These are phyloP conservation scores for Monascus ruber DNA, from an alignment of 2,329 filamentous ascomycete species.

Conservation along the genomic window DNA sequence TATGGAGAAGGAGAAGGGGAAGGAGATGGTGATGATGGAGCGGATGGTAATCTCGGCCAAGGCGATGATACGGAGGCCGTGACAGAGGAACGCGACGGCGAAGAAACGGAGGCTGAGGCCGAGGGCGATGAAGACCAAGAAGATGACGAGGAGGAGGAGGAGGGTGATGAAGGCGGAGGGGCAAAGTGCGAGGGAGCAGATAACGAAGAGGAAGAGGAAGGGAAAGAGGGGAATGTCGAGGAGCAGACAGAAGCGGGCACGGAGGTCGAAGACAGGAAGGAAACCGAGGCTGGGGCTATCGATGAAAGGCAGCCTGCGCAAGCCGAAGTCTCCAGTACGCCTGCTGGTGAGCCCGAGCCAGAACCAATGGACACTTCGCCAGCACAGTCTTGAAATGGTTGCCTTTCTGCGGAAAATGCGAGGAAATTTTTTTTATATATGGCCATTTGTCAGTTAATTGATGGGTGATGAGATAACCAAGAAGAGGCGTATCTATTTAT, in stretches of 20 bases:
- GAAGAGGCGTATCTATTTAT: no score
- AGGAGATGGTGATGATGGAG: conserved; percentile 8
- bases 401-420: not conserved
- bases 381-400: no score
- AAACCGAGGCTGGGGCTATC: not conserved
- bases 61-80: conserved; percentile 4
- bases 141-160: conserved; percentile 2
- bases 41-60: conserved; percentile 5
- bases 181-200: not conserved
- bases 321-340: no score
- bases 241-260: conserved; percentile 7
- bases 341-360: not conserved
- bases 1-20: conserved; percentile 11
- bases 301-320: conserved; percentile 2
- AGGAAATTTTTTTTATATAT: not conserved
- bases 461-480: no score
- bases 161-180: not conserved
- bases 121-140: conserved; percentile 4
- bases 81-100: conserved; percentile 3
- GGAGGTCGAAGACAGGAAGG: conserved; percentile 1
- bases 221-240: conserved; percentile 3
- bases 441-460: not conserved
- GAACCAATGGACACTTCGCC: not conserved
- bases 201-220: not conserved
- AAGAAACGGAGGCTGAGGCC: conserved; percentile 2